Base-by-base conservation (phyloP, 1,139 yeast genomes). In the Hansenula anomala region DNA sequence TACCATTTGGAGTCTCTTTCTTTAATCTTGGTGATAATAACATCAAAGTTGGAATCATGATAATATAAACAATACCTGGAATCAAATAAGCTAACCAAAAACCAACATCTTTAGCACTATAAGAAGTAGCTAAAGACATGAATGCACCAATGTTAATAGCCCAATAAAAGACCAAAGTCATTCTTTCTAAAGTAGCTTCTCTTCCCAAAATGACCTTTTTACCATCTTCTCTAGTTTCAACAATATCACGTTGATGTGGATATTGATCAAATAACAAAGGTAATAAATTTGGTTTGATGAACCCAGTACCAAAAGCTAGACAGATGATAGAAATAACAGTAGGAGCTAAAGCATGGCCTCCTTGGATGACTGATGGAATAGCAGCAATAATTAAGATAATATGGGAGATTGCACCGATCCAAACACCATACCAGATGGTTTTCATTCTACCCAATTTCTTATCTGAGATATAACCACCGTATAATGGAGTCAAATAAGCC, bases 201-300 rank as follows among this genome's bases (percentile, higher is more conserved):
- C 86, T 80, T 54, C 84, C 92, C 33, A 80, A 74, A 48, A 85
- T 72, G 28, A 85, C 89, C 28, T 69, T 64, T 56, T 78, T 84
- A 37, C 86, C 92, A 30, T 64, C 54, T 48, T 79, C 75, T 40
- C 75, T 64, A 4, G 70, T 74, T 56, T 71, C 75, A 38, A 84
- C 76, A 41, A 71, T 75, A 39, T 77, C 81, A 46, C 69, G 67
- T 28, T 75, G 63, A 52, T 72, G 69, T 34, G 73, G 69, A 53
- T 72, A 69, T 64, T 84, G 94, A 55, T 83, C 92, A 40, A 88
- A 88, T 59, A 84, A 76, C 56, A 82, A 69, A 30, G 90, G 90
- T 17, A 86, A 72, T 27, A 83, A 80, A 51, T 83, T 82, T 26
- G 89, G 68, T 61, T 84, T 84, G 59, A 84, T 83, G 56, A 87